phyloP scores from a whole-genome alignment of 2,329 filamentous ascomycete species.

The Trichoderma harzianum region DNA sequence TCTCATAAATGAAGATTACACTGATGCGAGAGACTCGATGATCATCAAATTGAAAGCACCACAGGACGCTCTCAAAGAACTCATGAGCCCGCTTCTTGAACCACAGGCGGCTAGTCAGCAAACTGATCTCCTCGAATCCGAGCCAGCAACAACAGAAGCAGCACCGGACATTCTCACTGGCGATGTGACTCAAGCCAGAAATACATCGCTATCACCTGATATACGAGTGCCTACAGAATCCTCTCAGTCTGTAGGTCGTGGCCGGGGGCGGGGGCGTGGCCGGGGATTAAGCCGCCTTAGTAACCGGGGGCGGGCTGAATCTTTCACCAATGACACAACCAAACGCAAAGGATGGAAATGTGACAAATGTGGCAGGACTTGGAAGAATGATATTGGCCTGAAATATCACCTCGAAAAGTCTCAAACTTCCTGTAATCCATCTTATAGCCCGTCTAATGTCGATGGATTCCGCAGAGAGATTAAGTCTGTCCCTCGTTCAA shows the following conservation, averaged over 20 bases:
- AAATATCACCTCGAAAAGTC: slow-evolving; percentile 59
- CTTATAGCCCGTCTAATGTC: slow-evolving; percentile 23
- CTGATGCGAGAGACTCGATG: background rate
- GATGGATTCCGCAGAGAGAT: slow-evolving; percentile 21
- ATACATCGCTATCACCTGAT: background rate
- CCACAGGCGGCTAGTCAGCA: background rate
- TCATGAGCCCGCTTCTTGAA: background rate
- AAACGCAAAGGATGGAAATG: slow-evolving; percentile 41
- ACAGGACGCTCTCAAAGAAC: background rate
- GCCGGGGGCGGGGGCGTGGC: slow-evolving; percentile 19
- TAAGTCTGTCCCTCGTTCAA: slow-evolving; percentile 9
- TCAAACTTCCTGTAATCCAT: slow-evolving; percentile 51
- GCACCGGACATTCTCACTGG: background rate
- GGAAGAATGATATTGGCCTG: slow-evolving; percentile 57
- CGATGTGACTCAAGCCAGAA: background rate
- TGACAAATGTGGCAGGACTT: slow-evolving; percentile 50
- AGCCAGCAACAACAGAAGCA: background rate
- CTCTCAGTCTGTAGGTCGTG: background rate
- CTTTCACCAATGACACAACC: slow-evolving; percentile 19
- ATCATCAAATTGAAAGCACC: background rate
- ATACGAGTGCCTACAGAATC: background rate
- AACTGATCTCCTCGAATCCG: background rate
- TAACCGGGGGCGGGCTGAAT: slow-evolving; percentile 12
- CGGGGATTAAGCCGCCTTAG: background rate
- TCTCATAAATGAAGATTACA: background rate